Conservation (phyloP, 208 protist species). For the Balamuthia mandrillaris region DNA sequence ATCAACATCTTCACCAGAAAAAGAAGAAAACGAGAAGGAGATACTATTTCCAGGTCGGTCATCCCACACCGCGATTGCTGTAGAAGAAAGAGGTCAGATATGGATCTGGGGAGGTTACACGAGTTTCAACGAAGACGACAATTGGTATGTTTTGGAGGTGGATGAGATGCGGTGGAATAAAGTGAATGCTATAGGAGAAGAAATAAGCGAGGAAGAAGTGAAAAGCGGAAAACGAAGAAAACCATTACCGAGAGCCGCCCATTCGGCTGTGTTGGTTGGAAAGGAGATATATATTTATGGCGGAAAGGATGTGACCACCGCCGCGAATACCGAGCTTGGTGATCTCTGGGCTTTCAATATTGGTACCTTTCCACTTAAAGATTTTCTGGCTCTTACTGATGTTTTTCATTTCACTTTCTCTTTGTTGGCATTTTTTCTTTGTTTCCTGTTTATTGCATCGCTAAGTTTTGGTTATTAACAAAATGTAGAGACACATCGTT, state of each 20-base stretch:
- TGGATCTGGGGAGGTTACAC: too few relatives aligned
- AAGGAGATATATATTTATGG: constrained; percentile 1
- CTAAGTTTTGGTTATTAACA: background rate
- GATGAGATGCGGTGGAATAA: background rate
- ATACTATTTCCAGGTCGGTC: too few relatives aligned
- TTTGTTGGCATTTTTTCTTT: background rate
- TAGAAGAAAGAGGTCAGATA: too few relatives aligned
- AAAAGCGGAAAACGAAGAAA: background rate
- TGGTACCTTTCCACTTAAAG: background rate
- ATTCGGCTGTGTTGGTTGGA: constrained; percentile 13
- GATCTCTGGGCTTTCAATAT: constrained; percentile 26
- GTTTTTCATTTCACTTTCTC: background rate
- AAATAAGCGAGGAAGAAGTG: background rate
- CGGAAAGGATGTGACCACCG: too few relatives aligned
- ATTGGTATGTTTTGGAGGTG: background rate
- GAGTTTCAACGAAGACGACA: too few relatives aligned
- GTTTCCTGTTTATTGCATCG: background rate
- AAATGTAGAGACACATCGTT: background rate
- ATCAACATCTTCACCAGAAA: too few relatives aligned
- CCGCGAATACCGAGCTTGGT: background rate
- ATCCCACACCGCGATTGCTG: too few relatives aligned
- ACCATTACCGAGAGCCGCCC: background rate
- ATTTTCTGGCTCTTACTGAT: background rate
- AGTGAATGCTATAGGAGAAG: background rate
- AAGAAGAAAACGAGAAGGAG: too few relatives aligned